Evolutionary conservation across 768 basidiomycete species (phyloP).

Genomic region (Plicaturopsis crispa): DNA sequence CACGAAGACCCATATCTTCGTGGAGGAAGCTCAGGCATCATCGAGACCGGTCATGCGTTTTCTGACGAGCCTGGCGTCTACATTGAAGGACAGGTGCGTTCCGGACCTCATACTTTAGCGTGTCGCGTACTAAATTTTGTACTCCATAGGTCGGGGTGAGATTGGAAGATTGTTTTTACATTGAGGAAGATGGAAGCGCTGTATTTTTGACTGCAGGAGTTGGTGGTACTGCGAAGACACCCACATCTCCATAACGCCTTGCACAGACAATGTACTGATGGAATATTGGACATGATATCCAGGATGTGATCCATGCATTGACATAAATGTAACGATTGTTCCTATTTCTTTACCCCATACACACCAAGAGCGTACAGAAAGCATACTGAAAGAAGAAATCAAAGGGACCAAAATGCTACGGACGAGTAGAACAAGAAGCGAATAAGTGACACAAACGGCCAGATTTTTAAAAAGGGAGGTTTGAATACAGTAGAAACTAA

Average conservation of each 20-base stretch:
- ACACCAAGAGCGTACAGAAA: no score
- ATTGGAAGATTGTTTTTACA: conserved; percentile 78
- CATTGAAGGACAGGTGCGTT: conserved; percentile 43
- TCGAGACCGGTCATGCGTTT: conserved; percentile 65
- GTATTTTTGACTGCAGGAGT: conserved; percentile 57
- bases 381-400: no score
- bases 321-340: no score
- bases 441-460: no score
- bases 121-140: conserved; percentile 6
- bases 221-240: conserved; percentile 47
- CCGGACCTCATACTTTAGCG: conserved; percentile 1
- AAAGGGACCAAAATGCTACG: no score
- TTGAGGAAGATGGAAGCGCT: conserved; percentile 44
- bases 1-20: conserved; percentile 80
- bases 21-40: conserved; percentile 53
- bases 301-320: no score
- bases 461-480: no score
- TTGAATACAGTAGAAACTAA: no score
- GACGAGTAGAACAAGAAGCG: no score
- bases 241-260: conserved; percentile 29
- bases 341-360: no score
- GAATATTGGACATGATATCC: no score
- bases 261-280: background rate
- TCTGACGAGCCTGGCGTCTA: conserved; percentile 79
- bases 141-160: conserved; percentile 59